phyloP scores from a whole-genome alignment of 2,329 filamentous ascomycete species.

The Pseudogymnoascus sp. region DNA sequence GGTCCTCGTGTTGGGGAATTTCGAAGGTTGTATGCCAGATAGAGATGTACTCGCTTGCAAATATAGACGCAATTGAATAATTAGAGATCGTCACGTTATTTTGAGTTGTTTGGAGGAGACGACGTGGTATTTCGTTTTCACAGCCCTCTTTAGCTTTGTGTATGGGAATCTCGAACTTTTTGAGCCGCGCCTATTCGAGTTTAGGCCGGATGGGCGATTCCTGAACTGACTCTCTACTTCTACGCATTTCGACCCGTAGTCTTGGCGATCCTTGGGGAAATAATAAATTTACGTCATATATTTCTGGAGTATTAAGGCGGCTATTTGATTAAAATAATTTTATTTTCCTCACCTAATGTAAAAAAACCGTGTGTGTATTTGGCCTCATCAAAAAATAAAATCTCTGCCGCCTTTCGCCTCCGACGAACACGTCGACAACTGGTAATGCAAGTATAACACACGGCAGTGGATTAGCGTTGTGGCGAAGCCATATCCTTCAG shows the following conservation, averaged over 20 bases:
- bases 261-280: conserved; percentile 1
- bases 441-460: neutral
- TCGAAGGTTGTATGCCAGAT: neutral
- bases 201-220: conserved; percentile 1
- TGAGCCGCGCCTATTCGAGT: neutral
- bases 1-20: neutral
- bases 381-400: neutral
- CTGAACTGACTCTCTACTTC: conserved; percentile 8
- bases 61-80: neutral
- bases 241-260: neutral
- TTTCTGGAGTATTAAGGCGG: neutral
- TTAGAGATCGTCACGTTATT: conserved; percentile 3
- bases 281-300: conserved; percentile 1
- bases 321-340: neutral
- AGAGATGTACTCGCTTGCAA: conserved; percentile 7
- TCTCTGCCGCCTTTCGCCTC: neutral
- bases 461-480: neutral
- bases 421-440: neutral
- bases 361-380: neutral
- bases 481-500: neutral
- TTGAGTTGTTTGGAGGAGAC: neutral
- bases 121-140: neutral
- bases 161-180: conserved; percentile 9
- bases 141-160: conserved; percentile 6
- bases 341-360: neutral